Percentiles rank a stretch among this genome's conserved stretches.
phyloP scores from a whole-genome alignment of 495 filamentous ascomycete genomes.

The Lasiosphaeria miniovina region DNA sequence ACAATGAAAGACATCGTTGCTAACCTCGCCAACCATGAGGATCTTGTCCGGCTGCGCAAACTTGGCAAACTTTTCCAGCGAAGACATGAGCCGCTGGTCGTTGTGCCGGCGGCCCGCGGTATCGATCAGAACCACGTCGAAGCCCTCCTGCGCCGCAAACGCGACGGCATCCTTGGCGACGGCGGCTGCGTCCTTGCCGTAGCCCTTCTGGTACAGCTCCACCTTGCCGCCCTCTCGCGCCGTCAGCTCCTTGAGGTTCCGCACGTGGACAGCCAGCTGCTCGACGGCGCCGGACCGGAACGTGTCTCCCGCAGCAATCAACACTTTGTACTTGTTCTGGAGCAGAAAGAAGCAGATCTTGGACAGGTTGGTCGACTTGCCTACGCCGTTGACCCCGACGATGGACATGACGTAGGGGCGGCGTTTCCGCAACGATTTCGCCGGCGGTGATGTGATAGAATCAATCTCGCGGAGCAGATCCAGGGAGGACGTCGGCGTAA shows the following conservation, averaged over 20 bases:
- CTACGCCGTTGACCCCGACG: constrained; percentile 96
- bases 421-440: constrained; percentile 50
- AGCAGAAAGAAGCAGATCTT: constrained; percentile 97
- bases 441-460: constrained; percentile 63
- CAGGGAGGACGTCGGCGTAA: constrained; percentile 91
- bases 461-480: constrained; percentile 93
- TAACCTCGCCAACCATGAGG: constrained; percentile 91
- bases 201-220: constrained; percentile 93
- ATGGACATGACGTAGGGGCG: constrained; percentile 96
- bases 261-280: constrained; percentile 89
- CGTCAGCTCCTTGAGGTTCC: constrained; percentile 82
- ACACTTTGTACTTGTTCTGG: constrained; percentile 93
- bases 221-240: constrained; percentile 77
- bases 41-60: constrained; percentile 96
- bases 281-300: constrained; percentile 97
- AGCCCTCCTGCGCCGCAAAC: constrained; percentile 69
- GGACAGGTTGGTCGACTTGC: constrained; percentile 93
- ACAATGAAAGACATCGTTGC: constrained; percentile 7
- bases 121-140: constrained; percentile 94
- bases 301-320: constrained; percentile 93
- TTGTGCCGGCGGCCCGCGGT: constrained; percentile 95
- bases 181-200: constrained; percentile 93
- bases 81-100: constrained; percentile 90
- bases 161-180: constrained; percentile 91
- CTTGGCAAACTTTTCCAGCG: constrained; percentile 93